Conservation (phyloP, 2,329 filamentous ascomycete genomes). For the Endocalyx cinctus region DNA sequence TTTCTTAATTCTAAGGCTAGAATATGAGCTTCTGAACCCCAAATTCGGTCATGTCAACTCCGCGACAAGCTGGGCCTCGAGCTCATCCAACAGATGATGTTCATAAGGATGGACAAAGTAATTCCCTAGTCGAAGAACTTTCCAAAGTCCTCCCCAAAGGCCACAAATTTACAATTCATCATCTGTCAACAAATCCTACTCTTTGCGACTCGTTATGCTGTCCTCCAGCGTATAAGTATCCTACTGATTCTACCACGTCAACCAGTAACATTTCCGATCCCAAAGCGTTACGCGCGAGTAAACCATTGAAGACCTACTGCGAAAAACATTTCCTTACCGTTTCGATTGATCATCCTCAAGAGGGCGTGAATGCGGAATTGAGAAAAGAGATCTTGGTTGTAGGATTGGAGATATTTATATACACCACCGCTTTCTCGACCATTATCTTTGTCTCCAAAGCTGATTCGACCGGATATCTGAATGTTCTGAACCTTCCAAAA, state of each 20-base stretch:
- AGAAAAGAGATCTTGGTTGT: constrained; percentile 63
- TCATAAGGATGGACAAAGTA: too few species aligned
- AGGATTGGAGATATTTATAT: constrained; percentile 83
- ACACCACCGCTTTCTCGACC: constrained; percentile 72
- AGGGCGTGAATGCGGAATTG: constrained; percentile 7
- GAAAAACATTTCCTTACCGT: constrained; percentile 72
- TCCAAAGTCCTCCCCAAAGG: constrained; percentile 49
- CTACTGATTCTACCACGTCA: constrained; percentile 5
- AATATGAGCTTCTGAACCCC: too few species aligned
- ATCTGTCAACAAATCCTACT: constrained; percentile 81
- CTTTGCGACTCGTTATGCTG: constrained; percentile 73
- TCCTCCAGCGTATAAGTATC: constrained; percentile 56
- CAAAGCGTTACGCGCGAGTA: constrained; percentile 50
- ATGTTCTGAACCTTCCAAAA: constrained; percentile 58
- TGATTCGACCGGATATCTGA: constrained; percentile 87
- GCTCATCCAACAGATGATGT: neutral
- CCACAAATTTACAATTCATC: constrained; percentile 65
- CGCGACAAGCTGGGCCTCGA: too few species aligned
- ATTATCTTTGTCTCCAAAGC: constrained; percentile 96
- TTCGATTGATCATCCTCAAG: constrained; percentile 37
- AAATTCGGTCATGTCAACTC: too few species aligned
- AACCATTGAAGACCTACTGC: constrained; percentile 60
- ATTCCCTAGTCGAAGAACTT: constrained; percentile 35
- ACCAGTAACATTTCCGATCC: constrained; percentile 33
- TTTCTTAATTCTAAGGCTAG: too few species aligned